Evolutionary conservation across 495 filamentous ascomycete species (phyloP).

Genomic region (Aspergillus nidulans): DNA sequence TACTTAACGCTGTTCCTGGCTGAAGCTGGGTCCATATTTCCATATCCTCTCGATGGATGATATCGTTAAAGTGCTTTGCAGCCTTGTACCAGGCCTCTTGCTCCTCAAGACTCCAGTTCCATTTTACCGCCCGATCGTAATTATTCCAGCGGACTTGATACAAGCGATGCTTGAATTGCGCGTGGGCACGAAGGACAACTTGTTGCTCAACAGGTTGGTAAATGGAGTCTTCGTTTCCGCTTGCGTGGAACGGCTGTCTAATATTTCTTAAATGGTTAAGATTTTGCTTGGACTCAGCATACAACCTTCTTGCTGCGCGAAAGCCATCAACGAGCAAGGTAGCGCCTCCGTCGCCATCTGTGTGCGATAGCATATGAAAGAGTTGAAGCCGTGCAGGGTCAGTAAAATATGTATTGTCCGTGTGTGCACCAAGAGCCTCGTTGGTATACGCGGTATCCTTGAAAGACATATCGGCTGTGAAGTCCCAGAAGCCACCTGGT

Average conservation of each 20-base stretch:
- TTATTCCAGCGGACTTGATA: slow-evolving; percentile 87
- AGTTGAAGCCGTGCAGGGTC: slow-evolving; percentile 86
- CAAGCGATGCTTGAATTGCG: slow-evolving; percentile 27
- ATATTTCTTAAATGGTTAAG: slow-evolving; percentile 43
- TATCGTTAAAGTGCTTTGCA: slow-evolving; percentile 58
- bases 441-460: slow-evolving; percentile 94
- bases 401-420: slow-evolving; percentile 90
- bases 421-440: slow-evolving; percentile 71
- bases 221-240: slow-evolving; percentile 75
- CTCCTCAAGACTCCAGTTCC: slow-evolving; percentile 31
- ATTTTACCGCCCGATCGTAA: slow-evolving; percentile 66
- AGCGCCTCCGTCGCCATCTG: slow-evolving; percentile 58
- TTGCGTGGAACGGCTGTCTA: slow-evolving; percentile 68
- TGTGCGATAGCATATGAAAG: slow-evolving; percentile 83
- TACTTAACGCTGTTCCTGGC: slow-evolving; percentile 75
- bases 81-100: slow-evolving; percentile 70
- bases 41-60: slow-evolving; percentile 47
- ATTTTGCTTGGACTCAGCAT: slow-evolving; percentile 38
- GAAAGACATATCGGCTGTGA: slow-evolving; percentile 78
- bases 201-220: slow-evolving; percentile 59
- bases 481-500: slow-evolving; percentile 84
- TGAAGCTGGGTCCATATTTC: slow-evolving; percentile 73
- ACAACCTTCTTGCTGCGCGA: slow-evolving; percentile 56
- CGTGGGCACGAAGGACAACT: slow-evolving; percentile 62
- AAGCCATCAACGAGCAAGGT: slow-evolving; percentile 84